phyloP scores from a whole-genome alignment of 345 rosid genomes.

The Rhodomyrtus tomentosa region DNA sequence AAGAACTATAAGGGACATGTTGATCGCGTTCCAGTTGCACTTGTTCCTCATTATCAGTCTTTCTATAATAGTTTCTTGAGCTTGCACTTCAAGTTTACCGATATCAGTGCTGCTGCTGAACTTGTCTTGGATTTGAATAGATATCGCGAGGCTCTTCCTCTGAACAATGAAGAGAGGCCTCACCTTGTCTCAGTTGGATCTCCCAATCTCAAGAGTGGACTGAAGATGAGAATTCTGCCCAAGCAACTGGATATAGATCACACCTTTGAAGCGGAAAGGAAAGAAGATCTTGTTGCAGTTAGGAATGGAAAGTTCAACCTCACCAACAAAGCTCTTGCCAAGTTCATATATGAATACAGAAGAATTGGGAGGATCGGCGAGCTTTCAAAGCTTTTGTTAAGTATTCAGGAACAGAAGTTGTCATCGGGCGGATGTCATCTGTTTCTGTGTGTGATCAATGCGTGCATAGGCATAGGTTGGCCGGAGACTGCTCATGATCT shows the following conservation, averaged over 20 bases:
- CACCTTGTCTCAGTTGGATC: conserved; percentile 65
- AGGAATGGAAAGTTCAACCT: conserved; percentile 40
- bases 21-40: conserved; percentile 22
- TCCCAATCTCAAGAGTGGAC: conserved; percentile 41
- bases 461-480: conserved; percentile 59
- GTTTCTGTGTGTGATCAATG: conserved; percentile 42
- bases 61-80: conserved; percentile 62
- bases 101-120: conserved; percentile 51
- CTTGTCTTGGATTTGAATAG: conserved; percentile 40
- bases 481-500: conserved; percentile 80
- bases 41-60: conserved; percentile 39
- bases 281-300: conserved; percentile 25
- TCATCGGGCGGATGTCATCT: conserved; percentile 11
- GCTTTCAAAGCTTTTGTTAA: conserved; percentile 43
- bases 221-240: conserved; percentile 48
- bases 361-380: conserved; percentile 31
- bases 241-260: conserved; percentile 42
- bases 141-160: conserved; percentile 9
- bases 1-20: conserved; percentile 51
- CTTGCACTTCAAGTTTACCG: conserved; percentile 61
- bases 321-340: conserved; percentile 46
- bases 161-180: conserved; percentile 15
- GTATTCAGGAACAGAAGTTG: conserved; percentile 15
- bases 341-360: conserved; percentile 48
- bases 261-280: conserved; percentile 16